Percentiles rank a stretch among this genome's conserved stretches.
Conservation (phyloP, 768 basidiomycete genomes). For the Albatrellus ellisii region DNA sequence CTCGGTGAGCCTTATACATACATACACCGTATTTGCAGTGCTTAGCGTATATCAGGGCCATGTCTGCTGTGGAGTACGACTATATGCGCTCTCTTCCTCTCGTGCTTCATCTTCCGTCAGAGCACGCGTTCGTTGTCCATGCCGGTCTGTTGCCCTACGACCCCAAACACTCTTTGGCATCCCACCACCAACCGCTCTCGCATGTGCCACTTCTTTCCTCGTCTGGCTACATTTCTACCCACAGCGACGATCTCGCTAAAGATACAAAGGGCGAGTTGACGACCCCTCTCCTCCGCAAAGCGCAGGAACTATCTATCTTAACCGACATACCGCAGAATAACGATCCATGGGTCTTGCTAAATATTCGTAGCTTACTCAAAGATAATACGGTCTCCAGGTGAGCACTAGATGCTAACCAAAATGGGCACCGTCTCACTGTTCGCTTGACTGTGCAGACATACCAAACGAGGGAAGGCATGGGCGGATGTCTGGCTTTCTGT, state of each 20-base stretch:
- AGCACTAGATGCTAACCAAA: constrained; percentile 9
- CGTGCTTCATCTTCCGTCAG: constrained; percentile 56
- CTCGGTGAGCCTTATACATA: constrained; percentile 28
- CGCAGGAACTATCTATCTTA: constrained; percentile 62
- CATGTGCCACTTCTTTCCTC: constrained; percentile 7
- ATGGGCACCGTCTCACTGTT: constrained; percentile 1
- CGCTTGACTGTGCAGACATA: constrained; percentile 11
- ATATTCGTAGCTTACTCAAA: constrained; percentile 44
- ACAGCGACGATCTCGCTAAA: not conserved
- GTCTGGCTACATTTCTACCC: not conserved
- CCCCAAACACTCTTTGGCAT: constrained; percentile 35
- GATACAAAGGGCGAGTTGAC: not conserved
- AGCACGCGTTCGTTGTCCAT: constrained; percentile 71
- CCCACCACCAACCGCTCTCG: constrained; percentile 54
- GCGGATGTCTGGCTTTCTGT: constrained; percentile 58
- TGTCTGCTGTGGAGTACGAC: constrained; percentile 48
- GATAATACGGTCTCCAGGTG: constrained; percentile 26
- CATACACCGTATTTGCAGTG: not conserved
- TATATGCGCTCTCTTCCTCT: constrained; percentile 72
- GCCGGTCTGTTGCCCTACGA: constrained; percentile 72
- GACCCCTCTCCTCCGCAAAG: constrained; percentile 26
- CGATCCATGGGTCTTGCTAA: constrained; percentile 64
- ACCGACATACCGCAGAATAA: constrained; percentile 60
- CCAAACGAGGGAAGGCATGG: constrained; percentile 56
- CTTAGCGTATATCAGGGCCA: constrained; percentile 23